A percentile compares a stretch with the other conserved stretches of the same genome.
These are phyloP conservation scores for Fusarium mexicanum DNA, from an alignment of 2,329 filamentous ascomycete species.

Conservation along the genomic window DNA sequence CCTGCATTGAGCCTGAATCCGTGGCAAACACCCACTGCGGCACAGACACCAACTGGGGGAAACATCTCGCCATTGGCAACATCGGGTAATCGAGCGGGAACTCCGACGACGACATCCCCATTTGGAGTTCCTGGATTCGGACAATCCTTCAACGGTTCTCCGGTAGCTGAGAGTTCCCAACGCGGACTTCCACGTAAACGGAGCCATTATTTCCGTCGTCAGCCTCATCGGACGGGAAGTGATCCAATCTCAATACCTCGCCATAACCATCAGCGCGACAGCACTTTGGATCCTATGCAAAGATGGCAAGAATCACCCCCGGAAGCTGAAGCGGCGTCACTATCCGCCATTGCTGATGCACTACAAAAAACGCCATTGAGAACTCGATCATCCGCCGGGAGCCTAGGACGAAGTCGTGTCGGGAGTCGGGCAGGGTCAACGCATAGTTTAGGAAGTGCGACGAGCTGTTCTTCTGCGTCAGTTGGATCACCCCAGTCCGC, in stretches of 20 bases:
- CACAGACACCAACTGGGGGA: not conserved
- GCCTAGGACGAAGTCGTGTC: slow-evolving; percentile 7
- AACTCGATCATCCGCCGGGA: slow-evolving; percentile 17
- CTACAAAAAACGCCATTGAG: slow-evolving; percentile 12
- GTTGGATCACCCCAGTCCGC: not conserved
- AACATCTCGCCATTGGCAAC: not conserved
- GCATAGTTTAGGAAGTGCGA: slow-evolving; percentile 26
- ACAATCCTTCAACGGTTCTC: not conserved
- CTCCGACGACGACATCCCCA: not conserved
- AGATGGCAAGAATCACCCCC: slow-evolving; percentile 40
- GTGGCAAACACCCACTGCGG: not conserved
- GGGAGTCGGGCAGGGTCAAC: slow-evolving; percentile 27
- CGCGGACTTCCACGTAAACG: slow-evolving; percentile 14
- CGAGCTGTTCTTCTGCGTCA: slow-evolving; percentile 30
- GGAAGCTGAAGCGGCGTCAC: slow-evolving; percentile 33
- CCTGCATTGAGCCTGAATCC: not conserved
- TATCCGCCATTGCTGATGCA: slow-evolving; percentile 33
- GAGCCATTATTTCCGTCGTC: slow-evolving; percentile 16
- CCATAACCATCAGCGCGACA: not conserved
- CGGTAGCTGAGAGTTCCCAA: not conserved
- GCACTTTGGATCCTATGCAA: slow-evolving; percentile 30
- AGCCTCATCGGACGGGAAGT: not conserved
- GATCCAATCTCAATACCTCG: slow-evolving; percentile 20
- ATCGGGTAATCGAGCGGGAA: not conserved
- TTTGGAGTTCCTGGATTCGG: not conserved